Base-by-base conservation (phyloP, 2,329 filamentous ascomycete species). In the Didymella glomerata region DNA sequence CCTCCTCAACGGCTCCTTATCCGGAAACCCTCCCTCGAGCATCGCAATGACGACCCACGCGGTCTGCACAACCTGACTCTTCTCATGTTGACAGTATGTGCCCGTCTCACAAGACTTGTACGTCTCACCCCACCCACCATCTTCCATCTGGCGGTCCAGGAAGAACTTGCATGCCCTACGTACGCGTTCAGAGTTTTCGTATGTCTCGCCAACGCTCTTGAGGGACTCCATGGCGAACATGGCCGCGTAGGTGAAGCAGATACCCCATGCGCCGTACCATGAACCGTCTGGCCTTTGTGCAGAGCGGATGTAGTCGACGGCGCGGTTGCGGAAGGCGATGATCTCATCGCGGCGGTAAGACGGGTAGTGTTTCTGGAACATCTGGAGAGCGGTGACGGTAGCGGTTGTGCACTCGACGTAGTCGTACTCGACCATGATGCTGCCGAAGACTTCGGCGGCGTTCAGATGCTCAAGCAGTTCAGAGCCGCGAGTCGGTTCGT, bases 341-440 rank as follows among this genome's bases (percentile, higher is more conserved):
- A 99, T 94, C 60, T 98, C 94, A 0, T 84, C 77, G 0, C 85
- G 74, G 48, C 94, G 86, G 77, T 99, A 96, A 27, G 89, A 81
- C 0, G 94, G 92, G 82, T 92, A 96, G 75, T 91, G 84, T 70
- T 90, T 85, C 65, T 86, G 86, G 81, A 98, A 98, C 2, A 94
- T 83, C 4, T 89, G 90, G 20, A 99, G 82, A 0, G 91, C 93
- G 1, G 92, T 97, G 3, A 99, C 90, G 28, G 93, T 92, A 0
- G 95, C 93, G 2, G 95, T 98, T 0, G 95, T 99, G 81, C 95
- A 99, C 77, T 99, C 95, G 0, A 94, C 93, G 72, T 99, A 98
- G 76, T 97, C 92, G 76, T 99, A 99, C 74, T 98, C 94, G 53
- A 99, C 90, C 95, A 99, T 99, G 79, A 99, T 99, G 20, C 89